These are phyloP conservation scores for Citrus mangshanensis DNA, from an alignment of 345 rosid species.

Conservation along the genomic window DNA sequence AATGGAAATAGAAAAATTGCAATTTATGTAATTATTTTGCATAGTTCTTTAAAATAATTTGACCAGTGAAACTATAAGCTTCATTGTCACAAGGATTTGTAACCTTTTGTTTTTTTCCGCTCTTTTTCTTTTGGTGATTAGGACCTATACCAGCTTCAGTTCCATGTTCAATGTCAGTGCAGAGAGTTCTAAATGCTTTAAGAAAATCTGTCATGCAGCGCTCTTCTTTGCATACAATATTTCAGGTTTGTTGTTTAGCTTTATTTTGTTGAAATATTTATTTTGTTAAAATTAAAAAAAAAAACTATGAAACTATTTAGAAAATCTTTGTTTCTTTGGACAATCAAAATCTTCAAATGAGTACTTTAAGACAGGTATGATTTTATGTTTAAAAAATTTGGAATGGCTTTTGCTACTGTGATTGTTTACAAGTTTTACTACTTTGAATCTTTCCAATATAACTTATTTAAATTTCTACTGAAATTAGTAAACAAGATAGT, in stretches of 20 bases:
- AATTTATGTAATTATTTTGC: not conserved
- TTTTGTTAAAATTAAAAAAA: not conserved
- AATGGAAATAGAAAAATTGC: not conserved
- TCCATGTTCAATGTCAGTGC: slow-evolving; percentile 36
- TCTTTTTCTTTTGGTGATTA: not conserved
- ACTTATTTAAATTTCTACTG: not conserved
- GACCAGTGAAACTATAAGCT: not conserved
- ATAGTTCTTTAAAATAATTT: not conserved
- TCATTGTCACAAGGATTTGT: not conserved
- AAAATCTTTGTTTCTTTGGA: not conserved
- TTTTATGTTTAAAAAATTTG: not conserved
- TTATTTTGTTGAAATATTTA: not conserved
- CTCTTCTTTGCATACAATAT: slow-evolving; percentile 48
- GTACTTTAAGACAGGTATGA: not conserved
- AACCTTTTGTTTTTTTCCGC: not conserved
- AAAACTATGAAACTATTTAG: not conserved
- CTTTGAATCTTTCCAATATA: not conserved
- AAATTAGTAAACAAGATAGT: not conserved
- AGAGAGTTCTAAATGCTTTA: slow-evolving; percentile 57
- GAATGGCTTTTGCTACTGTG: not conserved
- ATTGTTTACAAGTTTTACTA: not conserved
- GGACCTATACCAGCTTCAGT: slow-evolving; percentile 28
- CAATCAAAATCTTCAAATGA: not conserved
- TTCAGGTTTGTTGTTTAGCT: slow-evolving; percentile 42
- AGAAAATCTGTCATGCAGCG: slow-evolving; percentile 69